These are phyloP conservation scores for Naganishia vishniacii DNA, from an alignment of 768 basidiomycete species.

Conservation along the genomic window DNA sequence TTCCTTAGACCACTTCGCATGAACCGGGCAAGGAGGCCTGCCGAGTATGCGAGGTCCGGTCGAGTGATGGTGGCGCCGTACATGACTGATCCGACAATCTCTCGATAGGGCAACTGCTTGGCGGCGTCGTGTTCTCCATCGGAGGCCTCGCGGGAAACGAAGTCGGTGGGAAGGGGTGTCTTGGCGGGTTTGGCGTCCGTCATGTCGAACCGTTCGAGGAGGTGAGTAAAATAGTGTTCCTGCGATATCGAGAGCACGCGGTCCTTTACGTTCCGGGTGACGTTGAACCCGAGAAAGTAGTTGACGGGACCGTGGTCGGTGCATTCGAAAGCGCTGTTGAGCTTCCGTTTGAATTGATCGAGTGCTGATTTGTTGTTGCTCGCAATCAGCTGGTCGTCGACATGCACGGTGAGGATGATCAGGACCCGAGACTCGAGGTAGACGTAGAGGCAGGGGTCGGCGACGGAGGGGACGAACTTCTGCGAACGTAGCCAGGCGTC, in stretches of 20 bases:
- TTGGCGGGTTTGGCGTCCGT: background rate
- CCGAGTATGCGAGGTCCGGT: conserved; percentile 28
- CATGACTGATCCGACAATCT: conserved; percentile 1
- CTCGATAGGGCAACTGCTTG: conserved; percentile 13
- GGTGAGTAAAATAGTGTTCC: conserved; percentile 23
- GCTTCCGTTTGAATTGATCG: conserved; percentile 1
- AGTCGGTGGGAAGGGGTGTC: conserved; percentile 26
- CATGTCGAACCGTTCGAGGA: conserved; percentile 19
- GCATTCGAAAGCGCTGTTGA: conserved; percentile 18
- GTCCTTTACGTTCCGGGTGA: conserved; percentile 23
- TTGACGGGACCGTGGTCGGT: background rate
- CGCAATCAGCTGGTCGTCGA: conserved; percentile 31
- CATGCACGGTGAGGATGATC: conserved; percentile 27
- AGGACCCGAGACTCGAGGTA: background rate
- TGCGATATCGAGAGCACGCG: conserved; percentile 23
- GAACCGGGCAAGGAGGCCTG: conserved; percentile 21
- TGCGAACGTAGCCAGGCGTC: background rate
- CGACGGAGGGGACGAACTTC: conserved; percentile 3
- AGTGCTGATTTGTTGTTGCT: conserved; percentile 12
- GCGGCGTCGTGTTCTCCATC: conserved; percentile 26
- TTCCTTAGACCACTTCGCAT: conserved; percentile 19
- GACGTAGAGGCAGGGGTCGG: conserved; percentile 27
- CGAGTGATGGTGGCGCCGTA: conserved; percentile 21
- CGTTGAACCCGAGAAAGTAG: conserved; percentile 20
- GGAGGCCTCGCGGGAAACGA: conserved; percentile 21